phyloP scores from a whole-genome alignment of 2,329 filamentous ascomycete genomes.

The Arthrobotrys pseudoclavata region DNA sequence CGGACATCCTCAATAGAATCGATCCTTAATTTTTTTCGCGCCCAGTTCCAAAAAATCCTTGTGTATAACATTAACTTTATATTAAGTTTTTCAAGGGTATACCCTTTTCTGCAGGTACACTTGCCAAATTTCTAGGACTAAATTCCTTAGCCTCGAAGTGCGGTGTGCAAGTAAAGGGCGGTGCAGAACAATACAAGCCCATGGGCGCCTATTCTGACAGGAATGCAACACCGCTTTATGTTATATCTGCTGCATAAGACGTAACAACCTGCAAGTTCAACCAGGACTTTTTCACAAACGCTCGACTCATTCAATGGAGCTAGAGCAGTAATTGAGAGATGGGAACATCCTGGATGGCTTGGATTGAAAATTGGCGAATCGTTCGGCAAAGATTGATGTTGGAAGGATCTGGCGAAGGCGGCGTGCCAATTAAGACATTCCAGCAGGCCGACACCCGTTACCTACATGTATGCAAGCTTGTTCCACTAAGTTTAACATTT shows the following conservation, averaged over 20 bases:
- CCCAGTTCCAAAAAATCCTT: slow-evolving; percentile 30
- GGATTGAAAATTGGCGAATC: slow-evolving; percentile 31
- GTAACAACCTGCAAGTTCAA: slow-evolving; percentile 33
- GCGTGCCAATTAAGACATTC: slow-evolving; percentile 8
- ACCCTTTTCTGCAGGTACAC: slow-evolving; percentile 38
- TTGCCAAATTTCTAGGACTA: slow-evolving; percentile 30
- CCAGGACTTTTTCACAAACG: slow-evolving; percentile 19
- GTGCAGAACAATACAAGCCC: slow-evolving; percentile 17
- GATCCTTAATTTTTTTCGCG: slow-evolving; percentile 25
- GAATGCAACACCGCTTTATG: slow-evolving; percentile 50
- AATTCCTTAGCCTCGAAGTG: slow-evolving; percentile 2
- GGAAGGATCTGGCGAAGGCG: slow-evolving; percentile 18
- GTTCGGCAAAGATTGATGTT: slow-evolving; percentile 32
- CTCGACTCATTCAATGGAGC: slow-evolving; percentile 4
- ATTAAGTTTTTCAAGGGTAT: slow-evolving; percentile 42
- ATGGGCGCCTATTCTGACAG: slow-evolving; percentile 58
- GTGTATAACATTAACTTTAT: slow-evolving; percentile 40
- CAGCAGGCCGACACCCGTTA: not conserved
- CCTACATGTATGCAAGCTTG: not conserved
- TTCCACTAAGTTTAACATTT: slow-evolving; percentile 12
- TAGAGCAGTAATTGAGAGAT: slow-evolving; percentile 28
- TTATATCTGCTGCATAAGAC: slow-evolving; percentile 39
- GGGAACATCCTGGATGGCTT: slow-evolving; percentile 1
- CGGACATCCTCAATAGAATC: not conserved
- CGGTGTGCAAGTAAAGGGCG: slow-evolving; percentile 42